phyloP scores from a whole-genome alignment of 345 rosid species.

The Euphorbia pulcherrima region DNA sequence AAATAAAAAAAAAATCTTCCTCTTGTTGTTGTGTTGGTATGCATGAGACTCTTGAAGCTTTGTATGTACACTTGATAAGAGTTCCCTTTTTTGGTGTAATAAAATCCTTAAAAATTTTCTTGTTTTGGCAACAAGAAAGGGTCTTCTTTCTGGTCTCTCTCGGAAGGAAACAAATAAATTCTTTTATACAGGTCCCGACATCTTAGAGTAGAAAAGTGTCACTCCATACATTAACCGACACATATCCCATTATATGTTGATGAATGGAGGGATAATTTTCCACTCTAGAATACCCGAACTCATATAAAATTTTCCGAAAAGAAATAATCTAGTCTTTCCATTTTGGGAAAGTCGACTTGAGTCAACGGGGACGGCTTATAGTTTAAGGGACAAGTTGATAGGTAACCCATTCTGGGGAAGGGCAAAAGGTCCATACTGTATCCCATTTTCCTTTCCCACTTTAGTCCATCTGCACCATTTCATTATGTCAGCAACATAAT shows the following conservation, averaged over 20 bases:
- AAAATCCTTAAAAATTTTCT: background rate
- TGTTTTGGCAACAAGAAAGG: too few species aligned
- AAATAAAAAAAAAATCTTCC: background rate
- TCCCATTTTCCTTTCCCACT: conserved; percentile 49
- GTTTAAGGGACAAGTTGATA: conserved; percentile 49
- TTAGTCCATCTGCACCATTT: conserved; percentile 59
- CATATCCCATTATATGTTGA: too few species aligned
- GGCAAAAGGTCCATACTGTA: conserved; percentile 83
- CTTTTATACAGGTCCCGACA: too few species aligned
- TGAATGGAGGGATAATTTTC: too few species aligned
- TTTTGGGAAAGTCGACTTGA: background rate
- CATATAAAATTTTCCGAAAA: too few species aligned
- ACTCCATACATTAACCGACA: too few species aligned
- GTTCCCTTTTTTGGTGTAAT: background rate
- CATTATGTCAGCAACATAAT: conserved; percentile 26
- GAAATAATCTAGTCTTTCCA: background rate
- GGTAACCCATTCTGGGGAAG: conserved; percentile 83
- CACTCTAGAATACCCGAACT: too few species aligned
- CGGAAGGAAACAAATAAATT: too few species aligned
- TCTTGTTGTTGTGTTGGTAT: background rate
- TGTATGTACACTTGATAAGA: conserved; percentile 25
- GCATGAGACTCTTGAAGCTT: background rate
- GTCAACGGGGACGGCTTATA: background rate
- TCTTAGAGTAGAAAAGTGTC: too few species aligned
- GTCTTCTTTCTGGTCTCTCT: too few species aligned